Evolutionary conservation across 2,329 filamentous ascomycete genomes (phyloP), one percentile per base, ranked within the genome.

Genomic region (Dichotomopilus funicola): DNA sequence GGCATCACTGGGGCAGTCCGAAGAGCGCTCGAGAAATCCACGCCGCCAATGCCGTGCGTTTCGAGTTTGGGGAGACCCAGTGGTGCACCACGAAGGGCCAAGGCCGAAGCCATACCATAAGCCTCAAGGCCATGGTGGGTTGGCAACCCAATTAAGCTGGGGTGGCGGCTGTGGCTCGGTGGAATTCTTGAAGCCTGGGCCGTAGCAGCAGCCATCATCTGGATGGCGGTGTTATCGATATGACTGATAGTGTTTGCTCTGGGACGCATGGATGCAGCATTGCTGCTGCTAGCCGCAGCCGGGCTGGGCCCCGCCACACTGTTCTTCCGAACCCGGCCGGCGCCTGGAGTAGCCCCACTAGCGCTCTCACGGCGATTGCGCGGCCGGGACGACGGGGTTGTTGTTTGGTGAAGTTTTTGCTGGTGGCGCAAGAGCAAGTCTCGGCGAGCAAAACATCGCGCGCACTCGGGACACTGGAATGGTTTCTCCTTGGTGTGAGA

Each of bases 401-500:
- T 89, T 33, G 90, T 90, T 79, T 95, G 90, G 70, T 99, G 94
- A 48, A 99, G 81, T 78, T 99, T 99, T 78, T 99, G 94, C 78
- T 99, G 94, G 73, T 99, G 94, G 57, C 94, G 85, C 62, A 99
- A 77, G 54, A 99, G 80, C 63, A 99, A 74, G 72, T 99, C 94
- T 62, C 94, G 85, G 59, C 94, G 85, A 58, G 94, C 94, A 73
- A 99, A 99, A 74, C 94, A 97, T 73, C 94, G 78, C 40, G 89
- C 82, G 72, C 94, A 99, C 71, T 97, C 90, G 34, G 90, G 89
- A 67, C 94, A 99, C 72, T 96, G 91, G 66, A 99, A 99, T 1
- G 94, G 94, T 77, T 99, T 99, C 75, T 99, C 91, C 71, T 99
- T 96, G 45, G 91, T 96, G 70, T 96, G 91, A n/a, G 91, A 96